These are phyloP conservation scores for Ensete ventricosum DNA, from an alignment of 176 grass and related monocot species.

Conservation along the genomic window DNA sequence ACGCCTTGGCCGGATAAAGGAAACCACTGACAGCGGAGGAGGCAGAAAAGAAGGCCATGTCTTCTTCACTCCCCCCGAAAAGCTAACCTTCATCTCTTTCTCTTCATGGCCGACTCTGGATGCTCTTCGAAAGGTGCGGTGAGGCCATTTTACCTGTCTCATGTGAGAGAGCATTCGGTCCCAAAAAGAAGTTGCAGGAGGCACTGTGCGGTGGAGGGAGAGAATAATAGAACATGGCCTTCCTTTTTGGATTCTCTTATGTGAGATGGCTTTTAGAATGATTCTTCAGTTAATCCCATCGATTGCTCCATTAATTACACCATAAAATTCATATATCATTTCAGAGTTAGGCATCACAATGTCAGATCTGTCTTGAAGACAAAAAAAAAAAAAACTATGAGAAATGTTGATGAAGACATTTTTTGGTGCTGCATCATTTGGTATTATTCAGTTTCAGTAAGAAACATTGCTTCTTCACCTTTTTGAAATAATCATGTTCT, in stretches of 20 bases:
- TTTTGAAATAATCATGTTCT: too few relatives aligned
- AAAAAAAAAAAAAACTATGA: too few relatives aligned
- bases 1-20: not conserved
- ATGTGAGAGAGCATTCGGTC: slow-evolving; percentile 50
- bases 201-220: slow-evolving; percentile 58
- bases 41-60: slow-evolving; percentile 31
- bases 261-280: slow-evolving; percentile 18
- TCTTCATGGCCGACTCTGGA: slow-evolving; percentile 25
- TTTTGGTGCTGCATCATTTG: too few relatives aligned
- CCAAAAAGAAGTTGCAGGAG: slow-evolving; percentile 63
- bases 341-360: too few relatives aligned
- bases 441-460: too few relatives aligned
- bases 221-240: slow-evolving; percentile 74
- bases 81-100: slow-evolving; percentile 28
- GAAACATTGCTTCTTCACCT: too few relatives aligned
- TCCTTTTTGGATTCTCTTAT: slow-evolving; percentile 70
- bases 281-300: not conserved
- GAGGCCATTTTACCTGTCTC: slow-evolving; percentile 26
- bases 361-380: too few relatives aligned
- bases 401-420: too few relatives aligned
- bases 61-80: slow-evolving; percentile 30
- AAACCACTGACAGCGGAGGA: not conserved
- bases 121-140: slow-evolving; percentile 24
- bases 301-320: too few relatives aligned
- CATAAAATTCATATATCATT: too few relatives aligned